These are phyloP conservation scores for Ganoderma meredithae DNA, from an alignment of 1,284 basidiomycete genomes.

Conservation along the genomic window DNA sequence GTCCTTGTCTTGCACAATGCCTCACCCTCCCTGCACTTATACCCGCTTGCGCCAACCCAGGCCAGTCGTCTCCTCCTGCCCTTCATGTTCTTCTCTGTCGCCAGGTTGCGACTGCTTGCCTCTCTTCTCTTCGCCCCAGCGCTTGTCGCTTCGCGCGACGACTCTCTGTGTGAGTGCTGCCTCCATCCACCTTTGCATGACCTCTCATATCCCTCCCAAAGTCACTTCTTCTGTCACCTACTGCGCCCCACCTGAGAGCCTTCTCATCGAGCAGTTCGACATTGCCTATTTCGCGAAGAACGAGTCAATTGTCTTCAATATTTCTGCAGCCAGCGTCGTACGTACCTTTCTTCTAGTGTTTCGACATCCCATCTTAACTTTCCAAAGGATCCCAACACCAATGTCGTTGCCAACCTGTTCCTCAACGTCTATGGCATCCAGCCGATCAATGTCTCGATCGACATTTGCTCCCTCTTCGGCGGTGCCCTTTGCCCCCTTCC, in stretches of 20 bases:
- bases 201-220: conserved; percentile 37
- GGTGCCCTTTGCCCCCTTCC: conserved; percentile 91
- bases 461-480: conserved; percentile 77
- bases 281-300: conserved; percentile 78
- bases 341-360: conserved; percentile 41
- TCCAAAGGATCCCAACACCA: conserved; percentile 72
- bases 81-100: conserved; percentile 69
- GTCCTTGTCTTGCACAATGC: conserved; percentile 29
- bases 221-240: conserved; percentile 90
- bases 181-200: conserved; percentile 18
- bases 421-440: conserved; percentile 85
- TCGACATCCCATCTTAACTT: conserved; percentile 41
- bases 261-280: conserved; percentile 85
- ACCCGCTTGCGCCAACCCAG: conserved; percentile 11
- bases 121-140: conserved; percentile 51
- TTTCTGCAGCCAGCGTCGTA: conserved; percentile 77
- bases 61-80: conserved; percentile 29
- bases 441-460: conserved; percentile 79
- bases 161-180: conserved; percentile 61
- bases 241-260: conserved; percentile 80
- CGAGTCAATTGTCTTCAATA: conserved; percentile 75
- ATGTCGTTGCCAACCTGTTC: conserved; percentile 80
- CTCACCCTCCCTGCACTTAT: conserved; percentile 13
- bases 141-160: conserved; percentile 54
- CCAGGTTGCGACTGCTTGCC: conserved; percentile 69